Evolutionary conservation across 192 early-diverging fungal genomes (phyloP).

Genomic region (Dissophora globulifera): DNA sequence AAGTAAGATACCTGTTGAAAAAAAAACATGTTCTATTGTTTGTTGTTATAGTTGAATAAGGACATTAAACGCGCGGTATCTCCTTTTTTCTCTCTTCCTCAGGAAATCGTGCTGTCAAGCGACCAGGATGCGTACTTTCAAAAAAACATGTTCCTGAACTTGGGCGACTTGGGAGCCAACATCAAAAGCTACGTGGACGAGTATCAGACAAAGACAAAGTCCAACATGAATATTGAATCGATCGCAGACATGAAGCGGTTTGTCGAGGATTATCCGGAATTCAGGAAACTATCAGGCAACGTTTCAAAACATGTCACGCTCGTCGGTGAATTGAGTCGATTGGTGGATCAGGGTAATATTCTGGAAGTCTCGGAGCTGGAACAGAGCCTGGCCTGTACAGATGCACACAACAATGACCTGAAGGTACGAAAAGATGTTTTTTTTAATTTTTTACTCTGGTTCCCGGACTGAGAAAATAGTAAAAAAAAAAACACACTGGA

Average conservation of each 20-base stretch:
- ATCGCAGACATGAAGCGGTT: slow-evolving; percentile 99
- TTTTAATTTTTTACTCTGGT: too few relatives aligned
- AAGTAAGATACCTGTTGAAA: too few relatives aligned
- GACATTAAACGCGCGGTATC: too few relatives aligned
- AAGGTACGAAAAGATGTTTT: too few relatives aligned
- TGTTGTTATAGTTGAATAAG: too few relatives aligned
- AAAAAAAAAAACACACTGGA: too few relatives aligned
- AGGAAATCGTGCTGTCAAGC: slow-evolving; percentile 91
- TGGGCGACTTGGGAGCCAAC: slow-evolving; percentile 93
- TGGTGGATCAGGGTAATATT: slow-evolving; percentile 77
- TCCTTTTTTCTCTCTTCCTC: background rate
- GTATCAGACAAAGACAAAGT: slow-evolving; percentile 93
- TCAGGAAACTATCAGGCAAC: slow-evolving; percentile 95
- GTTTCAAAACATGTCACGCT: slow-evolving; percentile 98
- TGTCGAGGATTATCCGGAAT: slow-evolving; percentile 99
- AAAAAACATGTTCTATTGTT: too few relatives aligned
- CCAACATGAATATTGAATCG: slow-evolving; percentile 91
- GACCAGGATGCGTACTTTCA: slow-evolving; percentile 95
- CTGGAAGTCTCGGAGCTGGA: slow-evolving; percentile 93
- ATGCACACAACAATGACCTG: slow-evolving; percentile 87
- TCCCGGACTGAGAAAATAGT: background rate
- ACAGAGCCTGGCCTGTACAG: slow-evolving; percentile 91
- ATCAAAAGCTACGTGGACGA: slow-evolving; percentile 96
- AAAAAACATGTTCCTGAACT: slow-evolving; percentile 89
- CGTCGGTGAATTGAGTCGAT: slow-evolving; percentile 93